Conservation (phyloP, 345 rosid species). For the Lumnitzera littorea region DNA sequence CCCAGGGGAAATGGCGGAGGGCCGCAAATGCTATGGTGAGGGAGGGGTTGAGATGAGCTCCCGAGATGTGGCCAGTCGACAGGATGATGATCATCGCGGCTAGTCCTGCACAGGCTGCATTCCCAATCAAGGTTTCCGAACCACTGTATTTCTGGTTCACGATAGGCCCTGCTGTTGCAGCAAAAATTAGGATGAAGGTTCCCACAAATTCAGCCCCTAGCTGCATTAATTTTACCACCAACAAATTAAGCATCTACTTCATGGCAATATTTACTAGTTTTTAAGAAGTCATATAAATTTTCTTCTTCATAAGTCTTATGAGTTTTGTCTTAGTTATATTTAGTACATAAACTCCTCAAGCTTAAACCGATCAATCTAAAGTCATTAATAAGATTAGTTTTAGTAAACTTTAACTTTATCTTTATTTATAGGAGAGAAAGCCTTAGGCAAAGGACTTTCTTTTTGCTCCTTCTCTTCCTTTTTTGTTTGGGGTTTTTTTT, state of each 20-base stretch:
- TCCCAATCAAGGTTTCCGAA: slow-evolving; percentile 77
- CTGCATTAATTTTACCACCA: slow-evolving; percentile 22
- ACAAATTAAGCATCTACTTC: neutral
- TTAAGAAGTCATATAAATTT: no score
- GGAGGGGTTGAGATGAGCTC: slow-evolving; percentile 93
- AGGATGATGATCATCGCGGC: slow-evolving; percentile 92
- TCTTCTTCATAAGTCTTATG: no score
- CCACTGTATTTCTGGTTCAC: slow-evolving; percentile 78
- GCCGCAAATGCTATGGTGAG: slow-evolving; percentile 87
- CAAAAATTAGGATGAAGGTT: slow-evolving; percentile 85
- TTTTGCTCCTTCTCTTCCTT: no score
- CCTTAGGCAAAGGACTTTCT: no score
- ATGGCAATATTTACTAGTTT: no score
- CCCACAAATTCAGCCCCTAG: slow-evolving; percentile 97
- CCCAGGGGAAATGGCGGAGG: slow-evolving; percentile 90
- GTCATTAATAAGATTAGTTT: no score
- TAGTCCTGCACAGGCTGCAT: slow-evolving; percentile 83
- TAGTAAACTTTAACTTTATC: no score
- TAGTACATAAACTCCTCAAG: no score
- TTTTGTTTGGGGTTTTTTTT: no score
- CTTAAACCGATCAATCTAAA: no score
- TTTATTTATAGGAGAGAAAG: no score
- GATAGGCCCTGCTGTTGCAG: slow-evolving; percentile 89
- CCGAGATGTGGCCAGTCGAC: slow-evolving; percentile 93
- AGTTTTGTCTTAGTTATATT: no score